Evolutionary conservation across 441 rosid genomes (phyloP), one percentile per base, ranked within the genome.

Genomic region (Syzygium malaccense): DNA sequence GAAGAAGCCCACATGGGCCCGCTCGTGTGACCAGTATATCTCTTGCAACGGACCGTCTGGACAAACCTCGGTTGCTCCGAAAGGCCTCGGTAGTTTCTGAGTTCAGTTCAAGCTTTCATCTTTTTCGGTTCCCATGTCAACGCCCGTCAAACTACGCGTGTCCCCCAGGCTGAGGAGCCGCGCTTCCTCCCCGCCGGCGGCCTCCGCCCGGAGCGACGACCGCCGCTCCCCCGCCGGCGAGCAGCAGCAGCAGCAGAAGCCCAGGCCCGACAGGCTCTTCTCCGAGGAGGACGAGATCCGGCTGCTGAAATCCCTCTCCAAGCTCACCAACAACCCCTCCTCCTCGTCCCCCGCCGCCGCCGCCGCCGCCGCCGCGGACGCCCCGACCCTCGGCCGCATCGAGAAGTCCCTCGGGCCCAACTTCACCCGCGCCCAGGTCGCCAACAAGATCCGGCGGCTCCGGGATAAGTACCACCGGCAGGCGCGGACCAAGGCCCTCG

Each of bases 401-500:
- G 78, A 20, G 86, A 32, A 49, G 25, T 83, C 86, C 18, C 71
- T 88, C 55, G 86, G 86, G 14, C 37, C 71, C 32, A 88, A 48
- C 23, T 60, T 88, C 80, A 58, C 89, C 86, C 55, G 68, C 28
- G 54, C 8, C 78, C 89, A 80, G 89, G 23, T 88, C 56, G 32
- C 45, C 58, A 37, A 80, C 89, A 88, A 88, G 86, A 49, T 88
- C 60, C 86, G 89, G 26, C 28, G 78, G 78, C 86, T 88, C 75
- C 60, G 89, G 58, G 14, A 37, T 23, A 88, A 60, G 86, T 88
- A 88, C 78, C 89, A 37, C 55, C 49, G 56, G 86, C 86, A 26
- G 48, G 71, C 86, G 14, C 68, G 75, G 86, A 37, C 79, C 89
- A 88, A 80, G 57, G 60, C 86, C 86, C 28, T 33, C 80, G 58